Conservation (phyloP, 2,329 filamentous ascomycete species). For the Pseudohalonectria lignicola region DNA sequence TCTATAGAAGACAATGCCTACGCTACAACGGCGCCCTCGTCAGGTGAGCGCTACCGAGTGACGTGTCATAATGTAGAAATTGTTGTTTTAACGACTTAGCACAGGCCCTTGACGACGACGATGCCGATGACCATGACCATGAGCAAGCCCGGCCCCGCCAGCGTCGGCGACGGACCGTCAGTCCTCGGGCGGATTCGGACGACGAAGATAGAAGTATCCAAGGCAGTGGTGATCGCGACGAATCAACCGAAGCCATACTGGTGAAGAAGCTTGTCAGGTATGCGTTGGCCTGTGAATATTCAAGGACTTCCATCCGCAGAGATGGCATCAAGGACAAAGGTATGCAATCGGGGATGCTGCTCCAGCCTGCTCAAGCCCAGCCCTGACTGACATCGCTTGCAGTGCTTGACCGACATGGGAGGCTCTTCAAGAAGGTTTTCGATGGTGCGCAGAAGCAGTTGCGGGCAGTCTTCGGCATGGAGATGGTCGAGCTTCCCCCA, state of each 20-base stretch:
- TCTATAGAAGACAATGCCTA: conserved; percentile 10
- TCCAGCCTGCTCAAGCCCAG: neutral
- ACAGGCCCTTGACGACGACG: too few relatives aligned
- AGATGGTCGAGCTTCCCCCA: conserved; percentile 71
- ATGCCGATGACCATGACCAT: conserved; percentile 7
- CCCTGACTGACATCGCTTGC: neutral
- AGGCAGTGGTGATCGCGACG: conserved; percentile 16
- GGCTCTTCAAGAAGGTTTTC: conserved; percentile 70
- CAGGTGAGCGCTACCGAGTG: conserved; percentile 9
- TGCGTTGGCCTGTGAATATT: conserved; percentile 54
- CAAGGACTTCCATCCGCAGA: conserved; percentile 46
- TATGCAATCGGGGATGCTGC: conserved; percentile 14
- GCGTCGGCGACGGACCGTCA: conserved; percentile 3
- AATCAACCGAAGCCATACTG: conserved; percentile 36
- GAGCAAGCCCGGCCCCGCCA: conserved; percentile 3
- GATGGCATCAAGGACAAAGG: conserved; percentile 55
- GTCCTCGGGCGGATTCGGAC: conserved; percentile 18
- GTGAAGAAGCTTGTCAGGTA: conserved; percentile 60
- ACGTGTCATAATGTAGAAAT: too few relatives aligned
- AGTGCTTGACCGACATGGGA: conserved; percentile 62
- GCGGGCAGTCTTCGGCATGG: conserved; percentile 74
- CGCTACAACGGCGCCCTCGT: conserved; percentile 7
- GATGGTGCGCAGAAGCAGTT: conserved; percentile 64
- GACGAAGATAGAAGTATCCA: conserved; percentile 27
- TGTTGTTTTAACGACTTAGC: too few relatives aligned